These are phyloP conservation scores for Apostasia shenzhenica DNA, from an alignment of 106 monocot species.

Conservation along the genomic window DNA sequence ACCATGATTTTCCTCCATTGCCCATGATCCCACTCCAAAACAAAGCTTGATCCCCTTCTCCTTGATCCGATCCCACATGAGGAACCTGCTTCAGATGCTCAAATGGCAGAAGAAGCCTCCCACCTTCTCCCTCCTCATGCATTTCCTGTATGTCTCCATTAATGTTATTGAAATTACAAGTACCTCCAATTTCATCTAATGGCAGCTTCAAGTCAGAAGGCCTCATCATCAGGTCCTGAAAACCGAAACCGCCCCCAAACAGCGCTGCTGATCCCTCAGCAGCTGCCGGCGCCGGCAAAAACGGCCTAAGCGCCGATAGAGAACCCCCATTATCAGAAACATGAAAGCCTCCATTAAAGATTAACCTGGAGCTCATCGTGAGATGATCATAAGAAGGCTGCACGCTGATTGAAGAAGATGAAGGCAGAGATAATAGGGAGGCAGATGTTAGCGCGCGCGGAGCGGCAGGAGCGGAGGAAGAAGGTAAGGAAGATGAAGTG, in stretches of 20 bases:
- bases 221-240: slow-evolving; percentile 8
- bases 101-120: background rate
- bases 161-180: background rate
- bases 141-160: background rate
- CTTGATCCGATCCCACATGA: background rate
- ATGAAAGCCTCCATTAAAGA: too few species aligned
- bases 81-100: slow-evolving; percentile 2
- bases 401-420: background rate
- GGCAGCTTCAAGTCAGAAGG: background rate
- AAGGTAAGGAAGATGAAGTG: background rate
- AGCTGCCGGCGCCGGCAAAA: background rate
- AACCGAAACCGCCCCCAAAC: background rate
- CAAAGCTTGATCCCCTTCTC: background rate
- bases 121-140: background rate
- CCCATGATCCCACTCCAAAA: background rate
- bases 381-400: background rate
- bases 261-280: background rate
- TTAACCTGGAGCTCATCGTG: background rate
- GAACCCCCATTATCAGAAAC: background rate
- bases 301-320: background rate
- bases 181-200: background rate
- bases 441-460: background rate
- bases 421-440: too few species aligned
- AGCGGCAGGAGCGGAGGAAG: background rate
- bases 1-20: too few species aligned